These are phyloP conservation scores for Pyronema omphalodes DNA, from an alignment of 495 filamentous ascomycete genomes.

Conservation along the genomic window DNA sequence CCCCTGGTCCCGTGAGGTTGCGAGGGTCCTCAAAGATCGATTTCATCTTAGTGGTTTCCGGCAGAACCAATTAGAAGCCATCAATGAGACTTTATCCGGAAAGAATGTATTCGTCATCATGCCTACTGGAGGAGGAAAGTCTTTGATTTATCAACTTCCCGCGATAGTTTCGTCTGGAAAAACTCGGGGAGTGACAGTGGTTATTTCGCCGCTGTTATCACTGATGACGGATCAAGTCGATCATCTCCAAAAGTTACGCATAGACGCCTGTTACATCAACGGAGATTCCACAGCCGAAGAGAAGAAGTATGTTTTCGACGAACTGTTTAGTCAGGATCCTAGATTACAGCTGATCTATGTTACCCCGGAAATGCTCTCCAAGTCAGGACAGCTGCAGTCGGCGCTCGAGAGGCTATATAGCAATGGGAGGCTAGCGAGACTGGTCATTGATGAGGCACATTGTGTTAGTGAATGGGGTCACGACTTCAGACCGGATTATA, in stretches of 20 bases:
- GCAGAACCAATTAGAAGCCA: constrained; percentile 82
- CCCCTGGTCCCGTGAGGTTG: constrained; percentile 77
- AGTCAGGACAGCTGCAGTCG: constrained; percentile 43
- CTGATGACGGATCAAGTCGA: constrained; percentile 92
- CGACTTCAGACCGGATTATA: constrained; percentile 95
- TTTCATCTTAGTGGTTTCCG: constrained; percentile 77
- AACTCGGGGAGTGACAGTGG: constrained; percentile 73
- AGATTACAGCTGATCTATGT: constrained; percentile 75
- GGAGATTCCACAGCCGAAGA: constrained; percentile 43
- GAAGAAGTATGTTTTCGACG: constrained; percentile 39
- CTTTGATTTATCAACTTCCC: constrained; percentile 88
- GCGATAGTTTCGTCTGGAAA: constrained; percentile 64
- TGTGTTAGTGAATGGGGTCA: constrained; percentile 99
- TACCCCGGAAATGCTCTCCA: constrained; percentile 89
- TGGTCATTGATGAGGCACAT: constrained; percentile 96
- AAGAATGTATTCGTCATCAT: constrained; percentile 88
- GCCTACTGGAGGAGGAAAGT: constrained; percentile 96
- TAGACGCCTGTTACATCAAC: constrained; percentile 61
- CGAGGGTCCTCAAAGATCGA: constrained; percentile 49
- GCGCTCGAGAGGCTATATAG: constrained; percentile 43
- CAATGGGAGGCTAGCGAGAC: constrained; percentile 54
- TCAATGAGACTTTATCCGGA: constrained; percentile 75
- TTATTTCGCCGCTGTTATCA: constrained; percentile 84
- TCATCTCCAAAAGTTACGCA: constrained; percentile 54
- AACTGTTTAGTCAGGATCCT: constrained; percentile 39